Evolutionary conservation across 768 basidiomycete species (phyloP).

Genomic region (Pholiota molesta): DNA sequence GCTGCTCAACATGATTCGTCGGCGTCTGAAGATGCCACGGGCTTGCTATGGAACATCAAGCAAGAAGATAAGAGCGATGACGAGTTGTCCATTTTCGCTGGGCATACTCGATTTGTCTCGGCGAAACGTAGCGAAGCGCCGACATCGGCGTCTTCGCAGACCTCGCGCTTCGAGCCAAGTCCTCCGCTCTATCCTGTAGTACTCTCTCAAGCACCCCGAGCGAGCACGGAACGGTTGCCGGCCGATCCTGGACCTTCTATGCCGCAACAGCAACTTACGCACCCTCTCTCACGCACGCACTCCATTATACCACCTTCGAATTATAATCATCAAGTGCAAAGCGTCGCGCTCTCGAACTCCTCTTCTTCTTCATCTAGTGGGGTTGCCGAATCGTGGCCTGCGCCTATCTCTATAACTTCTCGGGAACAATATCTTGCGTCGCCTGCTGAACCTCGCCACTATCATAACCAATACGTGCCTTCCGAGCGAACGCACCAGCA

Average conservation of each 20-base stretch:
- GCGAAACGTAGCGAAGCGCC: slow-evolving; percentile 34
- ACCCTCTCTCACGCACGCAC: neutral
- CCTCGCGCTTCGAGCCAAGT: slow-evolving; percentile 18
- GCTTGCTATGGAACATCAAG: slow-evolving; percentile 54
- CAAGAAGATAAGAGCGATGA: slow-evolving; percentile 59
- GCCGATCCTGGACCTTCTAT: neutral
- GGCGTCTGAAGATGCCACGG: slow-evolving; percentile 33
- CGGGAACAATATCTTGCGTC: slow-evolving; percentile 8
- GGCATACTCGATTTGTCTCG: slow-evolving; percentile 64
- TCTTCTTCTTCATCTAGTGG: slow-evolving; percentile 8
- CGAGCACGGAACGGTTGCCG: neutral
- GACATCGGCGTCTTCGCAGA: slow-evolving; percentile 13
- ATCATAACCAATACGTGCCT: slow-evolving; percentile 6
- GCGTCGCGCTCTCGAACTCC: neutral
- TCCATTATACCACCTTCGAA: neutral
- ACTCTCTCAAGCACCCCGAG: neutral
- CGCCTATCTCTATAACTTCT: neutral
- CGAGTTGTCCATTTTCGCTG: slow-evolving; percentile 71
- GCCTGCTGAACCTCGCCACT: slow-evolving; percentile 1
- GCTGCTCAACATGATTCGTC: slow-evolving; percentile 40
- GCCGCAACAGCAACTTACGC: neutral
- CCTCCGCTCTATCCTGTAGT: slow-evolving; percentile 14
- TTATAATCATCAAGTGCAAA: neutral
- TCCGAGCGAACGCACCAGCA: slow-evolving; percentile 14
- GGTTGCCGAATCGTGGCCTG: neutral